Evolutionary conservation across 306 rosid species (phyloP), one percentile per base, ranked within the genome.

Genomic region (Cicer judaicum): DNA sequence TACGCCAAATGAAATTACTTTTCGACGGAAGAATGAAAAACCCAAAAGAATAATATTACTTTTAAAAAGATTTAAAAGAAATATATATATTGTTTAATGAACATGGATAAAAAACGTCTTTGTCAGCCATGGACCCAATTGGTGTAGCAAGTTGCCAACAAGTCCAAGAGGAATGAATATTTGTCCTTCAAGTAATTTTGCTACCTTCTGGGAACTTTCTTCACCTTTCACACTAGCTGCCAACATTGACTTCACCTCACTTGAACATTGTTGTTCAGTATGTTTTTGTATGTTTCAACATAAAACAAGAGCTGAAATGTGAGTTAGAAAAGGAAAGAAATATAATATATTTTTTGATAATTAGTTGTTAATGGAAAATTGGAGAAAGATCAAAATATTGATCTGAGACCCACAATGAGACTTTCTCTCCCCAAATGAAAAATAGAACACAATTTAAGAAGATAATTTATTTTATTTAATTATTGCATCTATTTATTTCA

Each of bases 161-260:
- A 19, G 87, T 81, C 88, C 83, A 83, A 47, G 76, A 86, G 83
- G 85, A 88, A 79, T 86, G 80, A 81, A 83, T 80, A 77, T 74
- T 46, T 56, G 70, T 41, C 5, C 14, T 42, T 48, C 18, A 52
- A 36, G 64, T 54, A 63, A 65, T 7, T 24, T 64, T 64, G 52
- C 44, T 13, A 79, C 79, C 70, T 86, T 82, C 96, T 46, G 0
- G 8, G 96, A 88, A 83, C 64, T 43, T 85, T 81, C 96, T 66
- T 48, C 14, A 16, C 40, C 11, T 21, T 44, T 21, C 72, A 49
- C 18, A 38, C 67, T 41, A 71, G 83, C 82, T 77, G 85, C 86
- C 87, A 74, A 53, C 78, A 21, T 83, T 80, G 81, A 82, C 87
- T 77, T 55, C 13, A 5, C 0, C 13, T 59, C 29, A 10, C 55